phyloP scores from a whole-genome alignment of 768 basidiomycete genomes.

The Russula earlei region DNA sequence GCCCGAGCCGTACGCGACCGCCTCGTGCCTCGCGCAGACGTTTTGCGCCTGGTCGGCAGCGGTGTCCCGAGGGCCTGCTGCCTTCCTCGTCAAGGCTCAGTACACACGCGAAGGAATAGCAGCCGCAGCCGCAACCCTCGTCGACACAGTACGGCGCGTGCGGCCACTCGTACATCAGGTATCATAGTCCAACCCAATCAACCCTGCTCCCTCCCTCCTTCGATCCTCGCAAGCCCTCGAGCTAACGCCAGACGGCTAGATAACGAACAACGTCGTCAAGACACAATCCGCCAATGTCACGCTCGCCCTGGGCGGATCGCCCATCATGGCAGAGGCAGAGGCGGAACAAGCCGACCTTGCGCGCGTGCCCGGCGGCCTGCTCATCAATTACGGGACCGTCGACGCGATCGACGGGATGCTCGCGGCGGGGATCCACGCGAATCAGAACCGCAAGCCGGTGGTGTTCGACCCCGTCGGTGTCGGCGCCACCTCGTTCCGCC shows the following conservation, averaged over 20 bases:
- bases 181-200: neutral
- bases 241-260: constrained; percentile 34
- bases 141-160: constrained; percentile 40
- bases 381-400: constrained; percentile 85
- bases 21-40: constrained; percentile 36
- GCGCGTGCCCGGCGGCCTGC: constrained; percentile 51
- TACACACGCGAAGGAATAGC: constrained; percentile 32
- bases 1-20: constrained; percentile 40
- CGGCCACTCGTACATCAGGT: constrained; percentile 82
- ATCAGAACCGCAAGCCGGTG: constrained; percentile 59
- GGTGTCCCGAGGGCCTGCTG: constrained; percentile 9
- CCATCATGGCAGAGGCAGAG: constrained; percentile 86
- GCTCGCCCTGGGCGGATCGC: constrained; percentile 78
- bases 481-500: constrained; percentile 70
- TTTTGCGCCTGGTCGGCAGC: constrained; percentile 35
- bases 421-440: constrained; percentile 60
- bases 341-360: constrained; percentile 77
- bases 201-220: neutral
- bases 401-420: constrained; percentile 64
- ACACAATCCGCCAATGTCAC: constrained; percentile 89
- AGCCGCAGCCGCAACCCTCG: constrained; percentile 37
- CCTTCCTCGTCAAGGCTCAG: constrained; percentile 18
- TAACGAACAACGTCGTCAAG: constrained; percentile 82
- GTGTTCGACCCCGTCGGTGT: constrained; percentile 91
- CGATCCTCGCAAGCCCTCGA: neutral